A percentile compares a stretch with the other conserved stretches of the same genome.
Evolutionary conservation across 2,329 filamentous ascomycete genomes (phyloP).

Genomic region (Phialophora verrucosa): DNA sequence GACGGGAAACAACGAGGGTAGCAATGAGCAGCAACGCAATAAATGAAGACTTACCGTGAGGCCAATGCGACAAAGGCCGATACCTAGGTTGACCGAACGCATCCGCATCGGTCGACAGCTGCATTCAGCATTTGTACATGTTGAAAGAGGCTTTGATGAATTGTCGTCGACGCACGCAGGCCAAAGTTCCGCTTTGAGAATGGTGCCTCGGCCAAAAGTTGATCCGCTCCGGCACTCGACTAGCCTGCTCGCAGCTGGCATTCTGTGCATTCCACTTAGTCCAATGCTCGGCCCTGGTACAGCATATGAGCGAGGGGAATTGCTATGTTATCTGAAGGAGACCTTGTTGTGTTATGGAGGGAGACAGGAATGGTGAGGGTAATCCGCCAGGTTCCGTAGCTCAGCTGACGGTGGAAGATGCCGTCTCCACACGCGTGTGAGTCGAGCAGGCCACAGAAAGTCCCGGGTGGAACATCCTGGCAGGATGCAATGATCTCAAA

Average conservation of each 20-base stretch:
- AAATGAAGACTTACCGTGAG: conserved; percentile 26
- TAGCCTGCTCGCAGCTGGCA: conserved; percentile 1
- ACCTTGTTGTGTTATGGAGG: background rate
- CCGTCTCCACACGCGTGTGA: background rate
- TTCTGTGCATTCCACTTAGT: conserved; percentile 1
- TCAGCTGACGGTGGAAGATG: conserved; percentile 3
- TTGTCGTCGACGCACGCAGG: conserved; percentile 11
- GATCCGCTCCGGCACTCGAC: background rate
- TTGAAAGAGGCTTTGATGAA: conserved; percentile 11
- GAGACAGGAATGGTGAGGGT: background rate
- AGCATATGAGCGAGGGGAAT: background rate
- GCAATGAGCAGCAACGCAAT: conserved; percentile 14
- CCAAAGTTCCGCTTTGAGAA: conserved; percentile 12
- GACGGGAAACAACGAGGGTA: conserved; percentile 5
- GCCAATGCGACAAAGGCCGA: conserved; percentile 15
- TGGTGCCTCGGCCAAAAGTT: background rate
- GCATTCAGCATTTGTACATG: conserved; percentile 19
- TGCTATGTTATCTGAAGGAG: background rate
- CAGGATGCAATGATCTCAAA: background rate
- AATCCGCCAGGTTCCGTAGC: conserved; percentile 5
- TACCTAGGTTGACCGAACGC: conserved; percentile 6
- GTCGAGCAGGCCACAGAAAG: background rate
- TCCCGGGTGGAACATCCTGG: background rate
- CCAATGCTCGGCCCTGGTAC: background rate
- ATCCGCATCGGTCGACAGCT: conserved; percentile 7